These are phyloP conservation scores for Penicillium egyptiacum DNA, from an alignment of 495 filamentous ascomycete genomes.

Conservation along the genomic window DNA sequence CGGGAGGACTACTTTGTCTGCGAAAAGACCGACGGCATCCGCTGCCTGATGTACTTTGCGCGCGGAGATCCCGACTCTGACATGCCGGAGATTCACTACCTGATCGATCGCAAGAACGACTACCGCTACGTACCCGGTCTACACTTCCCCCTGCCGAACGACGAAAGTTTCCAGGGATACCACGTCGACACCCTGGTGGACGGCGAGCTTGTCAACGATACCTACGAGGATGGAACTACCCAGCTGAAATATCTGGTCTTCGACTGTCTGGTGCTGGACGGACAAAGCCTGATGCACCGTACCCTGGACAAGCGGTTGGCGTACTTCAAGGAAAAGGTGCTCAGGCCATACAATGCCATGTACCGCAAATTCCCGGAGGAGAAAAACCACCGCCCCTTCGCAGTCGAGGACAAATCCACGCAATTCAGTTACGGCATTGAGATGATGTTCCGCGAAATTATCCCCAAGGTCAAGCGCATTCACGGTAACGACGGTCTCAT, in stretches of 20 bases:
- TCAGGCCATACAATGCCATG: constrained; percentile 73
- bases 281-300: constrained; percentile 67
- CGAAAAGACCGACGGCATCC: constrained; percentile 96
- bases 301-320: constrained; percentile 86
- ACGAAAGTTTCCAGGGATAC: constrained; percentile 58
- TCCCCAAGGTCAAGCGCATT: constrained; percentile 67
- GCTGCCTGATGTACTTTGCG: constrained; percentile 89
- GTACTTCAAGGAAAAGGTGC: constrained; percentile 76
- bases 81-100: constrained; percentile 62
- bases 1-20: constrained; percentile 91
- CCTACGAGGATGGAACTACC: constrained; percentile 54
- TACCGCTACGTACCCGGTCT: constrained; percentile 80
- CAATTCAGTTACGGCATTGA: constrained; percentile 85
- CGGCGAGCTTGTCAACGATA: constrained; percentile 88
- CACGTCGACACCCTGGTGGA: constrained; percentile 84
- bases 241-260: constrained; percentile 87
- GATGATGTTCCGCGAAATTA: constrained; percentile 83
- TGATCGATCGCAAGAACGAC: constrained; percentile 97
- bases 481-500: constrained; percentile 97
- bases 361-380: constrained; percentile 69
- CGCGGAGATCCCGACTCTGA: constrained; percentile 48
- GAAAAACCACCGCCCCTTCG: constrained; percentile 68
- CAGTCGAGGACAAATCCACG: constrained; percentile 80
- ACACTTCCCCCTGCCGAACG: constrained; percentile 73
- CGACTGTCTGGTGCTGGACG: constrained; percentile 84